Base-by-base conservation (phyloP, 352 stramenopile species). In the Pythium pectinolyticum region DNA sequence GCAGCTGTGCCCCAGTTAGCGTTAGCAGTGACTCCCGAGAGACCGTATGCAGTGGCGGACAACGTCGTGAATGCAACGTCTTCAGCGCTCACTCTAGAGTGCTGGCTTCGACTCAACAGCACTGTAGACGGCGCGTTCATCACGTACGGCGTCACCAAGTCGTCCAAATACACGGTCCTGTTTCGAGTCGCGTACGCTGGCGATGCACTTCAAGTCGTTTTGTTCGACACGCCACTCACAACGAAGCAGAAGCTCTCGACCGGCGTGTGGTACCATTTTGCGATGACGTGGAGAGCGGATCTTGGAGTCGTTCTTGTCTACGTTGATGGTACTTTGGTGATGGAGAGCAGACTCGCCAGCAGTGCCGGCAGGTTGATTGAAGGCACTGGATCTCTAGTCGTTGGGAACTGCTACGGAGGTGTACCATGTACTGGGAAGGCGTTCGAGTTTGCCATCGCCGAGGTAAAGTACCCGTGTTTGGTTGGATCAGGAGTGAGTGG, bases 361-460 rank as follows among this genome's bases (percentile, higher is more conserved):
- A 8, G 50, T 25, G 6, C 59, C 9, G 61, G 47, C 7, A 68
- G 57, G 24, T 34, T 39, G 40, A 25, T 71, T 30, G 53, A 70
- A 0, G 62, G 40, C 20, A 53, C 52, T 34, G 64, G 37, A 19
- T 70, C 52, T 24, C 45, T 88, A 40, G 41, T 74, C 2, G 22
- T 88, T 54, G 79, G 79, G 0, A 82, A 75, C 46, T 88, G 79
- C 51, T 71, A 59, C 37, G 61, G 63, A 24, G 61, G 28, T 5
- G 58, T 75, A 3, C 28, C 47, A 1, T 88, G 79, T 30, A 61
- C 69, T 7, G 27, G 52, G 6, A 82, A 73, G 35, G 48, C 69
- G 8, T 84, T 88, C 37, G 58, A 46, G 11, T 84, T 88, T 25
- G 35, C 49, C 12, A 76, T 88, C 31, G 72, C 77, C 47, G 77